These are phyloP conservation scores for Plasmodium ovale DNA, from an alignment of 169 alveolate genomes.

Conservation along the genomic window DNA sequence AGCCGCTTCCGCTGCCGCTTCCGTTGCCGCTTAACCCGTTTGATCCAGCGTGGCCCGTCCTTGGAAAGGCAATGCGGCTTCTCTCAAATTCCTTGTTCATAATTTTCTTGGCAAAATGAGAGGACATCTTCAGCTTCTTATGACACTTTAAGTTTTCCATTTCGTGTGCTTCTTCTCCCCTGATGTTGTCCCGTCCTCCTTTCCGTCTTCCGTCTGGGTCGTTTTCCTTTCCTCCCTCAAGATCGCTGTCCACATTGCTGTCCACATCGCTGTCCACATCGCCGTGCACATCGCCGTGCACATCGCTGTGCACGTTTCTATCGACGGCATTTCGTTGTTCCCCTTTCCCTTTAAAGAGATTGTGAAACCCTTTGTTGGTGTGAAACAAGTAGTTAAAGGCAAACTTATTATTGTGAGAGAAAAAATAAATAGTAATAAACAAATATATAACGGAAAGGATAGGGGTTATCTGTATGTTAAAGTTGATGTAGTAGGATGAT, in stretches of 20 bases:
- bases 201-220: not conserved
- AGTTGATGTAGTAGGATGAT: constrained; percentile 69
- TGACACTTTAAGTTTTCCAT: constrained; percentile 25
- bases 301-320: not conserved
- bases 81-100: constrained; percentile 45
- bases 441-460: constrained; percentile 53
- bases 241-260: not conserved
- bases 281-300: not conserved
- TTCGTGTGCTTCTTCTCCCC: not conserved
- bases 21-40: not conserved
- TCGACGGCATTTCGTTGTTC: not conserved
- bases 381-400: constrained; percentile 38
- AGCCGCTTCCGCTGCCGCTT: not conserved
- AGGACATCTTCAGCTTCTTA: constrained; percentile 49
- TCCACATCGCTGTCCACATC: not conserved
- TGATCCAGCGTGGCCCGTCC: not conserved
- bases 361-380: constrained; percentile 48
- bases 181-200: not conserved
- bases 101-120: constrained; percentile 37
- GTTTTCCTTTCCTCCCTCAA: not conserved
- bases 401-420: constrained; percentile 65
- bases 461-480: constrained; percentile 67
- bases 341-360: constrained; percentile 24
- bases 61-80: constrained; percentile 19
- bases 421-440: constrained; percentile 66